Evolutionary conservation across 176 grass and related monocot species (phyloP).

Genomic region (Otatea glauca): DNA sequence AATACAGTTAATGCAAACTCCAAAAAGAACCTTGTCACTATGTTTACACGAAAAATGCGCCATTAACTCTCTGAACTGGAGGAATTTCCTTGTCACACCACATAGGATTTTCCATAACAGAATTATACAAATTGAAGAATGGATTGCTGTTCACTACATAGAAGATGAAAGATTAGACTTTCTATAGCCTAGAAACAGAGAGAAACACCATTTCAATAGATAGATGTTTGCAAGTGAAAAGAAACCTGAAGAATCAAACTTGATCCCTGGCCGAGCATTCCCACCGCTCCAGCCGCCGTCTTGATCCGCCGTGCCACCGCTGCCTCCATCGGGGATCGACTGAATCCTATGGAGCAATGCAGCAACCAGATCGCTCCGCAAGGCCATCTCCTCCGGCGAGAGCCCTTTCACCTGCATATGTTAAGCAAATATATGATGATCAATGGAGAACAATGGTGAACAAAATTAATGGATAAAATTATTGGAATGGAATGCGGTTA

Average conservation of each 20-base stretch:
- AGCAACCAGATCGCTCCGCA: conserved; percentile 59
- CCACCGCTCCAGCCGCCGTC: conserved; percentile 51
- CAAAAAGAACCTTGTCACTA: not conserved
- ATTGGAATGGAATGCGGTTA: not conserved
- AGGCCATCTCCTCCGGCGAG: conserved; percentile 60
- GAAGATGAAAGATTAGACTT: not conserved
- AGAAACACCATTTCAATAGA: not conserved
- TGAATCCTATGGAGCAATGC: conserved; percentile 80
- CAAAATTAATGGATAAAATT: not conserved
- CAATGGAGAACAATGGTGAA: not conserved
- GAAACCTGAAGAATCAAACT: conserved; percentile 73
- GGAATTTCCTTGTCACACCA: not conserved
- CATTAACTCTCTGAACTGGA: not conserved
- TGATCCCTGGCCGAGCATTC: conserved; percentile 58
- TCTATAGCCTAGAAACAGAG: not conserved
- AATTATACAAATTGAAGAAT: not conserved
- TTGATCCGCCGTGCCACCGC: conserved; percentile 41
- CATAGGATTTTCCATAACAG: not conserved
- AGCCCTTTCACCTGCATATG: conserved; percentile 68
- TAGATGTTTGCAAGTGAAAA: not conserved
- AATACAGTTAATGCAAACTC: not conserved
- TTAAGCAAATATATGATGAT: not conserved
- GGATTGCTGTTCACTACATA: not conserved
- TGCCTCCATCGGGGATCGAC: conserved; percentile 58
- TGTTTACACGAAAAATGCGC: not conserved